A percentile compares a stretch with the other conserved stretches of the same genome.
Evolutionary conservation across 768 basidiomycete genomes (phyloP).

Genomic region (Collybia sordida): DNA sequence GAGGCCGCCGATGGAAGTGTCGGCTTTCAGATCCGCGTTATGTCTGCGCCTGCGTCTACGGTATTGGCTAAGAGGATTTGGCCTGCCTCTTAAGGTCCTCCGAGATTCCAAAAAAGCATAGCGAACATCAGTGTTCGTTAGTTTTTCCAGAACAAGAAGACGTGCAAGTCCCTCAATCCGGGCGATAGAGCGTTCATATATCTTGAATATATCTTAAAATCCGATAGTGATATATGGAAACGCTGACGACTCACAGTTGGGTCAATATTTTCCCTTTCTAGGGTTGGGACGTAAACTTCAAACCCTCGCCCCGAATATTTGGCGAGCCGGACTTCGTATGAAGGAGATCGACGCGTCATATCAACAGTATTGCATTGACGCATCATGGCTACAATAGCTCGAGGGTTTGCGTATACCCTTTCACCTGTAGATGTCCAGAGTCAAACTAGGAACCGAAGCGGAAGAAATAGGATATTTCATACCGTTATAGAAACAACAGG

Average conservation of each 20-base stretch:
- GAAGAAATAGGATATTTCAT: slow-evolving; percentile 6
- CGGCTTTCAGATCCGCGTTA: slow-evolving; percentile 57
- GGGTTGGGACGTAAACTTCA: slow-evolving; percentile 55
- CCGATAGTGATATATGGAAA: no score
- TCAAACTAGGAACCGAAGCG: not conserved
- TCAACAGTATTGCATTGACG: slow-evolving; percentile 66
- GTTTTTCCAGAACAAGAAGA: slow-evolving; percentile 60
- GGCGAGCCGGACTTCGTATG: slow-evolving; percentile 60
- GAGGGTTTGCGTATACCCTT: slow-evolving; percentile 60
- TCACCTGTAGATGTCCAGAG: slow-evolving; percentile 23
- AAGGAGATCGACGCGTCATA: slow-evolving; percentile 61
- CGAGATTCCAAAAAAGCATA: slow-evolving; percentile 46
- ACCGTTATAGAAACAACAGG: slow-evolving; percentile 58
- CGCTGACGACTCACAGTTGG: slow-evolving; percentile 47
- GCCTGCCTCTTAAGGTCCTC: slow-evolving; percentile 50
- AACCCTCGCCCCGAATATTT: slow-evolving; percentile 57
- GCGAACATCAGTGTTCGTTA: slow-evolving; percentile 43
- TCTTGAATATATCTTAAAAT: slow-evolving; percentile 28
- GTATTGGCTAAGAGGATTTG: slow-evolving; percentile 28
- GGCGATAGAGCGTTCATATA: slow-evolving; percentile 57
- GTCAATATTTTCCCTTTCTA: slow-evolving; percentile 51
- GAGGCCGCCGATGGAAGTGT: slow-evolving; percentile 37
- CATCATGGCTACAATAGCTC: slow-evolving; percentile 61
- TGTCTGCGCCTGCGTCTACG: slow-evolving; percentile 35
- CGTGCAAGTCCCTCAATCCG: slow-evolving; percentile 63